These are phyloP conservation scores for Alternaria hordeiaustralica DNA, from an alignment of 2,329 filamentous ascomycete genomes.

Conservation along the genomic window DNA sequence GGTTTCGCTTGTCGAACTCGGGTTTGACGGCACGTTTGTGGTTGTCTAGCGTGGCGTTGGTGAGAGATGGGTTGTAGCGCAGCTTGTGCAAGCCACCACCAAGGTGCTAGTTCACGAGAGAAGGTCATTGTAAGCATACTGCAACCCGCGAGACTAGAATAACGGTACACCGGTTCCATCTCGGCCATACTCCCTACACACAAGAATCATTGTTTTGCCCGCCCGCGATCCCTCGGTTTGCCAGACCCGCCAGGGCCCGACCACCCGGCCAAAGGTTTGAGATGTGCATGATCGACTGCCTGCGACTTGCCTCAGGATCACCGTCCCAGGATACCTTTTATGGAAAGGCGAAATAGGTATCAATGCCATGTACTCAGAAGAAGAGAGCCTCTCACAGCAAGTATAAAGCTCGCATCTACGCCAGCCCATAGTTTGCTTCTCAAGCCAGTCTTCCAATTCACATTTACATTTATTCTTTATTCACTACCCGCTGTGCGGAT, in stretches of 20 bases:
- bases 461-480: conserved; percentile 14
- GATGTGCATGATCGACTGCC: conserved; percentile 7
- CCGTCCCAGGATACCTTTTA: background rate
- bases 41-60: background rate
- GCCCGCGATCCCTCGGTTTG: background rate
- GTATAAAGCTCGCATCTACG: conserved; percentile 1
- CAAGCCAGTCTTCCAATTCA: conserved; percentile 23
- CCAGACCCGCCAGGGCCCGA: conserved; percentile 1
- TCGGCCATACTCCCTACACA: background rate
- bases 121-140: background rate
- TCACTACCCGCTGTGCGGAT: conserved; percentile 23
- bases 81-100: background rate
- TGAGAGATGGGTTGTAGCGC: background rate
- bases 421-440: background rate
- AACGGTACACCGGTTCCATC: background rate
- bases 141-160: background rate
- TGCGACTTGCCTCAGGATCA: conserved; percentile 7
- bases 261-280: conserved; percentile 1
- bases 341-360: background rate
- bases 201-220: conserved; percentile 1
- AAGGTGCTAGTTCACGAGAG: background rate
- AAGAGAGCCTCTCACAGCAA: background rate
- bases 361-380: background rate
- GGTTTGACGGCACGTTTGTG: background rate
- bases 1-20: background rate